phyloP scores from a whole-genome alignment of 768 basidiomycete species.

The Panaeolus papilionaceus region DNA sequence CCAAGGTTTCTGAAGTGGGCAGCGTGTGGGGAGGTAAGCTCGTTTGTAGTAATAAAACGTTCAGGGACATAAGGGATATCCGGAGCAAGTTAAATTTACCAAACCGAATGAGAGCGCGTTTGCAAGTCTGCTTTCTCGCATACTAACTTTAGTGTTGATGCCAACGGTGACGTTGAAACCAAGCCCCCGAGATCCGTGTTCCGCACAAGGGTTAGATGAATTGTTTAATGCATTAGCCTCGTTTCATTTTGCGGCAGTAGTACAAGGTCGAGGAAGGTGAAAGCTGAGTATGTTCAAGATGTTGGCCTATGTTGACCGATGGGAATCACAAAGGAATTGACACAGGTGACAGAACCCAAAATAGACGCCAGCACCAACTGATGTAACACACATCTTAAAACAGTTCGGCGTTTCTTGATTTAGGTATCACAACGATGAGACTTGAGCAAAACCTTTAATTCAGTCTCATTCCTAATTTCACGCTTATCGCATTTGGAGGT shows the following conservation, averaged over 20 bases:
- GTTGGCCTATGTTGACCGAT: too few species aligned
- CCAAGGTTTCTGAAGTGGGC: background rate
- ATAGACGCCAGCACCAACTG: slow-evolving; percentile 8
- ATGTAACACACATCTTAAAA: background rate
- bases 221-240: background rate
- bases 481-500: too few species aligned
- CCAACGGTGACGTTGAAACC: background rate
- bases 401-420: background rate
- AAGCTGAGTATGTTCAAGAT: background rate
- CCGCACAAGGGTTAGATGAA: background rate
- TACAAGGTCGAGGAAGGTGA: background rate
- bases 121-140: background rate
- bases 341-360: background rate
- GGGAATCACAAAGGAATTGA: background rate
- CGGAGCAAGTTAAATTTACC: background rate
- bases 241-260: background rate
- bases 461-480: too few species aligned
- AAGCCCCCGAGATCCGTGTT: background rate
- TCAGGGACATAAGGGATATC: background rate
- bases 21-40: background rate
- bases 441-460: too few species aligned
- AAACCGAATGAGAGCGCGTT: background rate
- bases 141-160: slow-evolving; percentile 2
- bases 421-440: background rate
- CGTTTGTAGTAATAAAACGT: background rate